A percentile compares a stretch with the other conserved stretches of the same genome.
Evolutionary conservation across 1,284 basidiomycete species (phyloP).

Genomic region (Rhodotorula sp.): DNA sequence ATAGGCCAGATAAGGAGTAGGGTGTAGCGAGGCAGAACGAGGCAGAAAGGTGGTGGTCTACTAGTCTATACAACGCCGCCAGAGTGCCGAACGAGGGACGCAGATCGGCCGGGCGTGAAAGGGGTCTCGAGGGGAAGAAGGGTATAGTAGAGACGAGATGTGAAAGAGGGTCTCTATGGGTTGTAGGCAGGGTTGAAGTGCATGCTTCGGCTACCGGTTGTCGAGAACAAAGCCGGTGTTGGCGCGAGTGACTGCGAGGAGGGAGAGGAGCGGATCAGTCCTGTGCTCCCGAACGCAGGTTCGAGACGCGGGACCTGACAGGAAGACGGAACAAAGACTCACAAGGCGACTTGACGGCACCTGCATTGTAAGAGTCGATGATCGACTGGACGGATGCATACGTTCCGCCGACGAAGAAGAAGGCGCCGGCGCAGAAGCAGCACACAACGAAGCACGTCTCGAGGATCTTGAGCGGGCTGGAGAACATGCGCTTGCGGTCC

Average conservation of each 20-base stretch:
- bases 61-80: too few relatives aligned
- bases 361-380: conserved; percentile 50
- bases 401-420: conserved; percentile 56
- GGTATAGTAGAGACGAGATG: not conserved
- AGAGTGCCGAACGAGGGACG: too few relatives aligned
- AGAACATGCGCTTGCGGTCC: conserved; percentile 50
- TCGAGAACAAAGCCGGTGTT: conserved; percentile 33
- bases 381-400: conserved; percentile 57
- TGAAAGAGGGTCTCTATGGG: not conserved
- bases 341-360: conserved; percentile 35
- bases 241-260: conserved; percentile 12
- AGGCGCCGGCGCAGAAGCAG: conserved; percentile 26
- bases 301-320: not conserved
- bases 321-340: not conserved
- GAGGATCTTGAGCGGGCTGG: conserved; percentile 40
- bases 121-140: not conserved
- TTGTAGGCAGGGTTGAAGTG: not conserved
- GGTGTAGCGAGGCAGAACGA: too few relatives aligned
- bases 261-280: too few relatives aligned
- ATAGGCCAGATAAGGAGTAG: too few relatives aligned
- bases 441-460: conserved; percentile 33
- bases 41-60: too few relatives aligned
- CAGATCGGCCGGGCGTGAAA: too few relatives aligned
- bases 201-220: too few relatives aligned
- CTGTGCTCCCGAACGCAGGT: not conserved